Evolutionary conservation across 2,329 filamentous ascomycete species (phyloP).

Genomic region (Volutella citrinella): DNA sequence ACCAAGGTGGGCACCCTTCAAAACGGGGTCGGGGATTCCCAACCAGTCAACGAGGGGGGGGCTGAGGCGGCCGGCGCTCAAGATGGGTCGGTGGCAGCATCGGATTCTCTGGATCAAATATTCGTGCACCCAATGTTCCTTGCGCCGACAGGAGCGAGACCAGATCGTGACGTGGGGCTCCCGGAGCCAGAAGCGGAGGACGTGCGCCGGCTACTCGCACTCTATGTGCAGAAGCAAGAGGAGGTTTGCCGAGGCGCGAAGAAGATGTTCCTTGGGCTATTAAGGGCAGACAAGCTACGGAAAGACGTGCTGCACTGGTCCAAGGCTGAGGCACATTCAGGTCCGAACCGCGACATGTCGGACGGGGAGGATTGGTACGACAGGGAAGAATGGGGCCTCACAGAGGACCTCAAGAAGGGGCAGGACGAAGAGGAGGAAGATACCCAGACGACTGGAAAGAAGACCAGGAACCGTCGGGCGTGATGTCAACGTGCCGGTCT

Average conservation of each 20-base stretch:
- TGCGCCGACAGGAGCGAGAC: slow-evolving; percentile 57
- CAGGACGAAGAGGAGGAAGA: slow-evolving; percentile 82
- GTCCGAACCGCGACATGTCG: slow-evolving; percentile 69
- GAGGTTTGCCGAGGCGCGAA: slow-evolving; percentile 72
- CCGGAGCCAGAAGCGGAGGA: slow-evolving; percentile 75
- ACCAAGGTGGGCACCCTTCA: slow-evolving; percentile 1
- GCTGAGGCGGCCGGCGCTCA: slow-evolving; percentile 4
- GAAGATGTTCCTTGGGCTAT: slow-evolving; percentile 66
- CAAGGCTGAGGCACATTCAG: slow-evolving; percentile 72
- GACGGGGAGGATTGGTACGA: slow-evolving; percentile 92
- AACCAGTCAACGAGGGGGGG: slow-evolving; percentile 4
- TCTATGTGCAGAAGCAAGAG: slow-evolving; percentile 84
- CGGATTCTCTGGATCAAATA: slow-evolving; percentile 37
- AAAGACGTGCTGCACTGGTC: slow-evolving; percentile 71
- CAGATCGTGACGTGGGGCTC: slow-evolving; percentile 69
- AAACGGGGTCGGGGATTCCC: neutral
- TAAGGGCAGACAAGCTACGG: slow-evolving; percentile 69
- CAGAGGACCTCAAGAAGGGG: slow-evolving; percentile 75
- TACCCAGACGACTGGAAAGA: slow-evolving; percentile 54
- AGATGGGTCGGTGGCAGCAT: slow-evolving; percentile 4
- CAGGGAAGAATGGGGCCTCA: slow-evolving; percentile 72
- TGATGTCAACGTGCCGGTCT: no score
- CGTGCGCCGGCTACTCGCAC: slow-evolving; percentile 67
- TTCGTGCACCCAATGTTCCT: slow-evolving; percentile 73
- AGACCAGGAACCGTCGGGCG: slow-evolving; percentile 54